Evolutionary conservation across 257 asterid species (phyloP).

Genomic region (Verbena officinalis): DNA sequence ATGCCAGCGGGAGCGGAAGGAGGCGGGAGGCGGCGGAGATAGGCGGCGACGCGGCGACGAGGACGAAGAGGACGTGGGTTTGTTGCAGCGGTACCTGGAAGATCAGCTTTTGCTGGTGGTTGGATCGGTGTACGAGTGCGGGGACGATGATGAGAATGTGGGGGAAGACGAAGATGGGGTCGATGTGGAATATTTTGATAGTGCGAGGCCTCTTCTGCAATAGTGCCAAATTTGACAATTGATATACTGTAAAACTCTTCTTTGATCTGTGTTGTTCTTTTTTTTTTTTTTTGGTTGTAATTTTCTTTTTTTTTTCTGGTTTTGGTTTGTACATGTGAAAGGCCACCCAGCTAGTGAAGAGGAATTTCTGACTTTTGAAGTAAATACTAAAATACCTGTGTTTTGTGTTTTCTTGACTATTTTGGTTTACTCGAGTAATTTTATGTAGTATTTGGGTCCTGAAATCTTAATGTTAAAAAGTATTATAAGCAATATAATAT

Average conservation of each 20-base stretch:
- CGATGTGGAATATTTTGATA: conserved; percentile 44
- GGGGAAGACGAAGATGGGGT: conserved; percentile 35
- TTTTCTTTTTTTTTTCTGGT: background rate
- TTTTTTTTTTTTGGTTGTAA: background rate
- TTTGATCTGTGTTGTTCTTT: too few species aligned
- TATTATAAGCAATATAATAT: background rate
- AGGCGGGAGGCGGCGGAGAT: conserved; percentile 15
- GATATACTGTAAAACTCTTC: too few species aligned
- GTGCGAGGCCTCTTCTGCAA: conserved; percentile 49
- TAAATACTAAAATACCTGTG: background rate
- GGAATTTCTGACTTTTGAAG: conserved; percentile 10
- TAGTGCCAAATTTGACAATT: conserved; percentile 14
- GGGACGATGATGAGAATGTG: conserved; percentile 33
- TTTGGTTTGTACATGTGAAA: conserved; percentile 9
- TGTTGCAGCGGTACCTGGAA: conserved; percentile 59
- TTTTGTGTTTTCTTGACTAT: background rate
- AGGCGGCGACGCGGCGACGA: background rate
- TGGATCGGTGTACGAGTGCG: conserved; percentile 34
- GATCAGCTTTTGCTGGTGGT: conserved; percentile 50
- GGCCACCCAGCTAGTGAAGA: conserved; percentile 29
- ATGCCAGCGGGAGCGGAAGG: conserved; percentile 30
- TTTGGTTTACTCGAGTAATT: too few species aligned
- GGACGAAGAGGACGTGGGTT: conserved; percentile 26
- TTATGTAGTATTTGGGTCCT: too few species aligned
- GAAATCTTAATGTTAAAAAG: background rate